Evolutionary conservation across 306 rosid species (phyloP), one percentile per base, ranked within the genome.

Genomic region (Cajanus cajan): DNA sequence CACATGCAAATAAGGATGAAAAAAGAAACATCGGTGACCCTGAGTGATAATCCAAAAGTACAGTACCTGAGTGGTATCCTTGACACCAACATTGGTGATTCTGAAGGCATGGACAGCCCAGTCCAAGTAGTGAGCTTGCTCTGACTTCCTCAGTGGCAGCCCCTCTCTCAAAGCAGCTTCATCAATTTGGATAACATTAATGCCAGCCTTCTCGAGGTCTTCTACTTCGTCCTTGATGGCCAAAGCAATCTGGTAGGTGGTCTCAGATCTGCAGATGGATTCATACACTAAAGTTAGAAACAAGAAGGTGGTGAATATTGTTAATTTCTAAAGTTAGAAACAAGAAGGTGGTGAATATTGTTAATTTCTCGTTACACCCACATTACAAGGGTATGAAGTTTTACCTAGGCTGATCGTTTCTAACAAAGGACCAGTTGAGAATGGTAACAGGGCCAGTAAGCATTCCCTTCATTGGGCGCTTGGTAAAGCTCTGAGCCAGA

Each of bases 31-130:
- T 7, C 8, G 14, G 21, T 18, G 24, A 79, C 51, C 6, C 31
- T 14, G 33, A n/a, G 70, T 18, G n/a, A 67, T 9, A 8, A 79
- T n/a, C 57, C 41, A 47, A 68, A 67, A 36, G 36, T 71, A 93
- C 98, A 36, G 36, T 71, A 93, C 98, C 98, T 93, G 98, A 28
- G 97, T 91, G 69, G 97, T 79, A 75, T 93, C 97, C 66, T 81
- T 80, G 34, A 93, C 97, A 7, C 98, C 90, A 2, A 85, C 80
- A 62, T 90, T 93, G 84, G 98, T 93, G 82, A 93, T 93, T 34
- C 98, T 88, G 92, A 93, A 93, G 78, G 95, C 80, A 68, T 93
- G 98, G 63, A 93, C 98, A n/a, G 98, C 97, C 98, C 98, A 93
- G 12, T 93, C 89, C 90, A 93, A 87, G 85, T 93, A 93, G 86